Conservation (phyloP, 306 rosid species). For the Castanea crenata region DNA sequence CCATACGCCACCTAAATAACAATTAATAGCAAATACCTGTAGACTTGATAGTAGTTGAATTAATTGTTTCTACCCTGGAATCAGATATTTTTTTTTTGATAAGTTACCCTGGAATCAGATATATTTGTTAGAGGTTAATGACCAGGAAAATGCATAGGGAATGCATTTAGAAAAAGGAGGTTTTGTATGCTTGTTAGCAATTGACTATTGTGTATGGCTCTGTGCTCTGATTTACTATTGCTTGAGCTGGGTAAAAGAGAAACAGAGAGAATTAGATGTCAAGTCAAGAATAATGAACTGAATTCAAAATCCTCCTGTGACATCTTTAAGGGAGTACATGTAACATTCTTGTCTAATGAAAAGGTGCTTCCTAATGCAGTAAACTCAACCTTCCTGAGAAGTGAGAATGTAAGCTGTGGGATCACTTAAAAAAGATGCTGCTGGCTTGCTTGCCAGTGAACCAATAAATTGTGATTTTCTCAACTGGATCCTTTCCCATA, state of each 20-base stretch:
- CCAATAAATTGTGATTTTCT: background rate
- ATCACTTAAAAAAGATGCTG: background rate
- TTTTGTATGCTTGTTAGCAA: background rate
- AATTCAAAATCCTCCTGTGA: background rate
- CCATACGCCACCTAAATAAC: background rate
- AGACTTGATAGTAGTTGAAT: background rate
- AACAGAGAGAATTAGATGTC: background rate
- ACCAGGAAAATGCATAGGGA: background rate
- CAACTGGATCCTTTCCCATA: background rate
- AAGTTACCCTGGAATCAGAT: background rate
- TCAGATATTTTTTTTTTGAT: no score
- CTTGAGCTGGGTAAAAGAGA: background rate
- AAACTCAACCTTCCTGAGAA: background rate
- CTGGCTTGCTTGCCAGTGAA: background rate
- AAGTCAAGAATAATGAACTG: background rate
- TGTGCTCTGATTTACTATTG: background rate
- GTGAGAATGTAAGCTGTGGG: background rate
- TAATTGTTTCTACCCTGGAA: background rate
- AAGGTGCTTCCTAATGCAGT: background rate
- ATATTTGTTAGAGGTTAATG: background rate
- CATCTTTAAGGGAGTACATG: background rate
- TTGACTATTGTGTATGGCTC: background rate
- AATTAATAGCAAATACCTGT: background rate
- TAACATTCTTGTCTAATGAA: background rate
- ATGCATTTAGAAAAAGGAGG: background rate